Conservation (phyloP, 2,329 filamentous ascomycete genomes). For the Cercospora zeina region DNA sequence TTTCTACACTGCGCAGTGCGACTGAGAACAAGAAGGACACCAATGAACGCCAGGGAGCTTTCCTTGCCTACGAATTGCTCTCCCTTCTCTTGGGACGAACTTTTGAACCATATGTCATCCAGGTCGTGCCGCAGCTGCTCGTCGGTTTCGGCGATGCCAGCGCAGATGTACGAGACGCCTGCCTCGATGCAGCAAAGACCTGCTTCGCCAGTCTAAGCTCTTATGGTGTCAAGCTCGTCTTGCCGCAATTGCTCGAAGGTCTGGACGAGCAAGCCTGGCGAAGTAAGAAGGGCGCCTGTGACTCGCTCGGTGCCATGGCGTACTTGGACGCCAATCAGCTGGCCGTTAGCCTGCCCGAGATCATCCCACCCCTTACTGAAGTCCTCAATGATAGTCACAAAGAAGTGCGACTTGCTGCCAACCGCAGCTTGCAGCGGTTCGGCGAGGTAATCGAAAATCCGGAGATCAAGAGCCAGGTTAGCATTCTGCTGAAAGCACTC, state of each 20-base stretch:
- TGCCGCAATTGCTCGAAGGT: conserved; percentile 87
- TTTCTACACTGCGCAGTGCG: conserved; percentile 75
- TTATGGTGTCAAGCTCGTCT: conserved; percentile 90
- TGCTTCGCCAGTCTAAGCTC: conserved; percentile 93
- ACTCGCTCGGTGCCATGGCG: conserved; percentile 95
- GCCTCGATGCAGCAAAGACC: conserved; percentile 87
- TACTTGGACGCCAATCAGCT: conserved; percentile 96
- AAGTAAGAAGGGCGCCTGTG: conserved; percentile 96
- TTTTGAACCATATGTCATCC: conserved; percentile 96
- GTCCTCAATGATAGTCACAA: conserved; percentile 98
- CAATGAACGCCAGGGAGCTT: conserved; percentile 82
- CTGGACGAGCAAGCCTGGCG: conserved; percentile 96
- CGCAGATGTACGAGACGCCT: conserved; percentile 86
- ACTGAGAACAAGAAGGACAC: conserved; percentile 94
- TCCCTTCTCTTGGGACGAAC: conserved; percentile 80
- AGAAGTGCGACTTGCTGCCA: conserved; percentile 87
- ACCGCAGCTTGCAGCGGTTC: conserved; percentile 94
- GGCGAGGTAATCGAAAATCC: conserved; percentile 98
- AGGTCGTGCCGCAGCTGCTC: conserved; percentile 88
- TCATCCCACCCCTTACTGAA: conserved; percentile 90
- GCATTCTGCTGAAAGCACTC: conserved; percentile 88
- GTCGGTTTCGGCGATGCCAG: conserved; percentile 85
- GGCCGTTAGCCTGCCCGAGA: conserved; percentile 86
- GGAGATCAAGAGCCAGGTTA: conserved; percentile 89
- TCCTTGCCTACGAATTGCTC: conserved; percentile 87